Evolutionary conservation across 148 eudicot genomes (phyloP).

Genomic region (Rhododendron simsii): DNA sequence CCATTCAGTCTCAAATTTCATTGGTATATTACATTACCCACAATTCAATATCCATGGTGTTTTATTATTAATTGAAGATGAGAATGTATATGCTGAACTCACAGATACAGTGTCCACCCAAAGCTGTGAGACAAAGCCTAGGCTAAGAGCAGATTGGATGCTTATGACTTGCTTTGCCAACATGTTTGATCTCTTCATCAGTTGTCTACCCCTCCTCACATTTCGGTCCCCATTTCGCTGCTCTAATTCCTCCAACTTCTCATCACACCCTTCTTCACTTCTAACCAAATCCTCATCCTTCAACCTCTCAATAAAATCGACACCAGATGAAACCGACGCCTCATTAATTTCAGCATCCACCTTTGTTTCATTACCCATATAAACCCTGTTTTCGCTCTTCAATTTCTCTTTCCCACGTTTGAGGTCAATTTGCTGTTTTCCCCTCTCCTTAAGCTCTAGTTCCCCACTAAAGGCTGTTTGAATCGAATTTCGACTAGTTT

Average conservation of each 20-base stretch:
- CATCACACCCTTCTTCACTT: constrained; percentile 17
- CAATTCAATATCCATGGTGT: not conserved
- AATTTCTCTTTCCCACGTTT: not conserved
- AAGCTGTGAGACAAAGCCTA: constrained; percentile 64
- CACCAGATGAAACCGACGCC: not conserved
- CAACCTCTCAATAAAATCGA: constrained; percentile 12
- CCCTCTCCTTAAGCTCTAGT: constrained; percentile 23
- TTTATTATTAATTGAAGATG: not conserved
- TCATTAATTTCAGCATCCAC: not conserved
- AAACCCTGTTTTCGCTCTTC: not conserved
- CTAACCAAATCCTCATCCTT: constrained; percentile 25
- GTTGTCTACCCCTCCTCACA: constrained; percentile 27
- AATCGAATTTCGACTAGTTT: constrained; percentile 1
- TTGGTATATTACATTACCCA: not conserved
- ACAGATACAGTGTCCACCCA: constrained; percentile 62
- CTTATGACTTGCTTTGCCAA: constrained; percentile 78
- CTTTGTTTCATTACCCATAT: not conserved
- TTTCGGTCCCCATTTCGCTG: constrained; percentile 11
- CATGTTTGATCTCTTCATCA: constrained; percentile 52
- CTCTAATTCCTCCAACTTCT: constrained; percentile 18
- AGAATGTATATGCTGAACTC: constrained; percentile 18
- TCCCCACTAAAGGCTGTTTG: constrained; percentile 18
- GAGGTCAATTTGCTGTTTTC: constrained; percentile 10
- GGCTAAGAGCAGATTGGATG: constrained; percentile 46
- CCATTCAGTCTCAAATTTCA: not conserved